A percentile compares a stretch with the other conserved stretches of the same genome.
These are phyloP conservation scores for Colletotrichum sp. DNA, from an alignment of 2,329 filamentous ascomycete genomes.

Conservation along the genomic window DNA sequence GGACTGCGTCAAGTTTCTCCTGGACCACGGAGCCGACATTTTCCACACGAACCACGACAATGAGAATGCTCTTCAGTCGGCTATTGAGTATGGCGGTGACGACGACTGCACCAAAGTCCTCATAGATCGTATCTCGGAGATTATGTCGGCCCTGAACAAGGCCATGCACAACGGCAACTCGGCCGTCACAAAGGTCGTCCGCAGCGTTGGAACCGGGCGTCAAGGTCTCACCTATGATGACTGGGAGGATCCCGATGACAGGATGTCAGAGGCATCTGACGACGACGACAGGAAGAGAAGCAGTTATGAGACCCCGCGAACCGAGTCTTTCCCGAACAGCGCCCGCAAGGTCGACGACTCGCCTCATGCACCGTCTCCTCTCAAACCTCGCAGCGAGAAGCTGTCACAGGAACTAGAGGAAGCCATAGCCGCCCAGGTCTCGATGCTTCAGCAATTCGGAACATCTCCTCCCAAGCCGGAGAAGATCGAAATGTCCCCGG, in stretches of 20 bases:
- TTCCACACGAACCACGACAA: conserved; percentile 33
- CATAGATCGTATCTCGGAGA: conserved; percentile 31
- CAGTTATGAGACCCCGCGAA: background rate
- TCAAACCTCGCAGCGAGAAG: background rate
- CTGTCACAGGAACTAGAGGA: conserved; percentile 5
- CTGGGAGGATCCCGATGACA: conserved; percentile 26
- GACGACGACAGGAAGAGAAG: background rate
- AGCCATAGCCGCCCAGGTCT: conserved; percentile 6
- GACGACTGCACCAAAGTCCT: conserved; percentile 34
- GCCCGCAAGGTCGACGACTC: background rate
- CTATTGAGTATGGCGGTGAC: conserved; percentile 26
- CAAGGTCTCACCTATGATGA: conserved; percentile 30
- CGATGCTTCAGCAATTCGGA: background rate
- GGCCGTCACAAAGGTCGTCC: conserved; percentile 30
- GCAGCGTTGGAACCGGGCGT: conserved; percentile 28
- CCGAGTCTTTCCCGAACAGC: background rate
- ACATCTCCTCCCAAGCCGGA: background rate
- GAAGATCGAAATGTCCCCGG: background rate
- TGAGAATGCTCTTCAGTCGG: conserved; percentile 35
- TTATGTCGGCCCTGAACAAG: conserved; percentile 33
- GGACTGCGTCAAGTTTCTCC: conserved; percentile 36
- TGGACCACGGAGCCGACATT: conserved; percentile 39
- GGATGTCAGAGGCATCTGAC: background rate
- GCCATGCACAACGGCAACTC: conserved; percentile 33
- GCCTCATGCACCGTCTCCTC: background rate